Evolutionary conservation across 441 rosid genomes (phyloP).

Genomic region (Euphorbia celastroides): DNA sequence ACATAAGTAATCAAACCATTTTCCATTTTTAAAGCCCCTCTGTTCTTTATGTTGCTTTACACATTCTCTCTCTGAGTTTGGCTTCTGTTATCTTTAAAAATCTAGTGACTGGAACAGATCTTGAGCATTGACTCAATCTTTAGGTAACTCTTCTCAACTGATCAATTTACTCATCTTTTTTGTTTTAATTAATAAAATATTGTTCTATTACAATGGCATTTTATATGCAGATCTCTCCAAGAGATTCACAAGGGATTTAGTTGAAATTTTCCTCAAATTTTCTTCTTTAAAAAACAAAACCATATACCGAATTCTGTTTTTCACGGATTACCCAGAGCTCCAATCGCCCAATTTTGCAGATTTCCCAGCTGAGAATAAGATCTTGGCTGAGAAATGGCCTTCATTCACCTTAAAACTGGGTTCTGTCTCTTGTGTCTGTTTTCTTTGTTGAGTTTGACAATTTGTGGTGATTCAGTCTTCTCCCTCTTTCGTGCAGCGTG

Average conservation of each 20-base stretch:
- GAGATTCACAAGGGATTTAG: constrained; percentile 34
- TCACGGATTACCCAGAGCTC: not conserved
- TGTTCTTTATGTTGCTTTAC: constrained; percentile 19
- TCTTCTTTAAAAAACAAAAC: not conserved
- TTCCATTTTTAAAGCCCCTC: constrained; percentile 17
- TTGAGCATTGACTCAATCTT: constrained; percentile 48
- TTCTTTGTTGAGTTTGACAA: too few species aligned
- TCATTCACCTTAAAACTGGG: constrained; percentile 11
- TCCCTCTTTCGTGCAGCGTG: too few species aligned
- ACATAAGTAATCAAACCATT: constrained; percentile 28
- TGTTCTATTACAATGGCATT: constrained; percentile 32
- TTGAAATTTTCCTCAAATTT: not conserved
- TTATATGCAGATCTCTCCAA: constrained; percentile 29
- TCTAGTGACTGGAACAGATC: constrained; percentile 40
- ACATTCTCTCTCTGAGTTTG: constrained; percentile 7
- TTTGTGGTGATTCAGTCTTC: too few species aligned
- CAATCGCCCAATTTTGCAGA: constrained; percentile 12
- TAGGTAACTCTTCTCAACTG: constrained; percentile 28
- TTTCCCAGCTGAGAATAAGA: constrained; percentile 10
- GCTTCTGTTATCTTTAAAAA: constrained; percentile 13
- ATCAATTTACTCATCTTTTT: not conserved
- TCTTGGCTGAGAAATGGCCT: not conserved
- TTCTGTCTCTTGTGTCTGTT: not conserved
- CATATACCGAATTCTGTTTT: not conserved
- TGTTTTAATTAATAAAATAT: constrained; percentile 3